Evolutionary conservation across 768 basidiomycete genomes (phyloP).

Genomic region (Glaciozyma antarctica): DNA sequence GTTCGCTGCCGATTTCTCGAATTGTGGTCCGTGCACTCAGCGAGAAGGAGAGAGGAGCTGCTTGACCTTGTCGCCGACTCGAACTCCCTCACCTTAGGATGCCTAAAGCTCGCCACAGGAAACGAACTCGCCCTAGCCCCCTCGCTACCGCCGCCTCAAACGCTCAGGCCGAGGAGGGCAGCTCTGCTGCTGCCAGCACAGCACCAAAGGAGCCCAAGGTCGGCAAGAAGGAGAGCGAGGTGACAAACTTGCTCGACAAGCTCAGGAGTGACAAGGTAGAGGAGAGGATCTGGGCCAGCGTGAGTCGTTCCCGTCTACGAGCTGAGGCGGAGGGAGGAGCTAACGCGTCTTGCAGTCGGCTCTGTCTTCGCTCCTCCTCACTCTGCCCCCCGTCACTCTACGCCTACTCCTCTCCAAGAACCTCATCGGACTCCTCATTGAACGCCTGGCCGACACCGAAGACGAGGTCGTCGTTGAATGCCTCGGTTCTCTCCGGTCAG

Average conservation of each 20-base stretch:
- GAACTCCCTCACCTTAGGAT: not conserved
- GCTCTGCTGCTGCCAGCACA: too few species aligned
- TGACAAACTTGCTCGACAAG: conserved; percentile 24
- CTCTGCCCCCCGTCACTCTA: conserved; percentile 20
- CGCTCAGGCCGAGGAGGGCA: not conserved
- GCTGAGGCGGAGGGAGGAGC: not conserved
- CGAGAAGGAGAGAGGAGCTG: too few species aligned
- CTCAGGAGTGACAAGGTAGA: conserved; percentile 7
- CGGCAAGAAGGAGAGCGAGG: conserved; percentile 27
- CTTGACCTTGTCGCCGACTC: not conserved
- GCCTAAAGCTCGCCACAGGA: not conserved
- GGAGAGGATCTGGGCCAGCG: conserved; percentile 19
- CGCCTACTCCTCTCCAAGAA: conserved; percentile 27
- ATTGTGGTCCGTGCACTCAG: too few species aligned
- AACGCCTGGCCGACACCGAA: conserved; percentile 19
- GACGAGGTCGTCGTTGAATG: conserved; percentile 22
- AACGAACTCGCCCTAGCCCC: not conserved
- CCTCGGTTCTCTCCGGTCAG: conserved; percentile 20
- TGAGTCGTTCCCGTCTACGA: not conserved
- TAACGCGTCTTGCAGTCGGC: conserved; percentile 13
- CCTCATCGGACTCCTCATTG: conserved; percentile 30
- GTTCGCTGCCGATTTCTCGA: too few species aligned
- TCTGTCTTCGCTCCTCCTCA: conserved; percentile 11
- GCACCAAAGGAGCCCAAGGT: not conserved
- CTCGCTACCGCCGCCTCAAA: not conserved